Evolutionary conservation across 1,284 basidiomycete species (phyloP).

Genomic region (Rhizoctonia solani): DNA sequence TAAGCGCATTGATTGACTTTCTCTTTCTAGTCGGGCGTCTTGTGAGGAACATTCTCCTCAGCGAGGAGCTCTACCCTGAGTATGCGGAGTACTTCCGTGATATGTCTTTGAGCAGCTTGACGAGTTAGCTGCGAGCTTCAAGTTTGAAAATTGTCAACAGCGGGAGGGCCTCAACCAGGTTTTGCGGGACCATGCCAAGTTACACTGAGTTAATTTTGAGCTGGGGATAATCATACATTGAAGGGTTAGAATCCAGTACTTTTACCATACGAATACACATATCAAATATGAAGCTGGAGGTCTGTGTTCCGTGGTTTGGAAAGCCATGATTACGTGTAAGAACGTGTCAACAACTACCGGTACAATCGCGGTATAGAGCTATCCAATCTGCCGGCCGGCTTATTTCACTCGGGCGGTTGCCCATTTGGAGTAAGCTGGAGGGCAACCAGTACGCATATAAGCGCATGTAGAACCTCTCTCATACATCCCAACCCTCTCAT

Average conservation of each 20-base stretch:
- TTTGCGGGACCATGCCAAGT: constrained; percentile 37
- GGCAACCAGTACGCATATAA: constrained; percentile 20
- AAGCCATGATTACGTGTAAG: too few relatives aligned
- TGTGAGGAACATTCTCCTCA: constrained; percentile 62
- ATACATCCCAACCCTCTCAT: background rate
- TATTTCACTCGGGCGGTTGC: constrained; percentile 12
- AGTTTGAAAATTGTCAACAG: constrained; percentile 48
- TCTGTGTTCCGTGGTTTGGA: too few relatives aligned
- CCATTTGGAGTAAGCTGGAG: constrained; percentile 13
- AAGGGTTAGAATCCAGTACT: too few relatives aligned
- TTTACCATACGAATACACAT: too few relatives aligned
- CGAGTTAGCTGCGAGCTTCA: constrained; percentile 48
- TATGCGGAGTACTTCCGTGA: constrained; percentile 46
- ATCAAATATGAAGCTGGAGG: too few relatives aligned
- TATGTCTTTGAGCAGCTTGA: constrained; percentile 48
- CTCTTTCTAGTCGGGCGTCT: constrained; percentile 51
- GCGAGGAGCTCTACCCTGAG: constrained; percentile 57
- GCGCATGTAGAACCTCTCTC: background rate
- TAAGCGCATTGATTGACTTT: background rate
- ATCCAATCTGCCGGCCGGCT: too few relatives aligned
- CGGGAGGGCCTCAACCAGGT: constrained; percentile 46
- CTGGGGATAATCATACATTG: too few relatives aligned
- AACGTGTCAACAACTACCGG: too few relatives aligned
- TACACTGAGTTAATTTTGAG: too few relatives aligned
- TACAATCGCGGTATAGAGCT: too few relatives aligned